Base-by-base conservation (phyloP, 305 asterid species). In the Rubia peregrina region DNA sequence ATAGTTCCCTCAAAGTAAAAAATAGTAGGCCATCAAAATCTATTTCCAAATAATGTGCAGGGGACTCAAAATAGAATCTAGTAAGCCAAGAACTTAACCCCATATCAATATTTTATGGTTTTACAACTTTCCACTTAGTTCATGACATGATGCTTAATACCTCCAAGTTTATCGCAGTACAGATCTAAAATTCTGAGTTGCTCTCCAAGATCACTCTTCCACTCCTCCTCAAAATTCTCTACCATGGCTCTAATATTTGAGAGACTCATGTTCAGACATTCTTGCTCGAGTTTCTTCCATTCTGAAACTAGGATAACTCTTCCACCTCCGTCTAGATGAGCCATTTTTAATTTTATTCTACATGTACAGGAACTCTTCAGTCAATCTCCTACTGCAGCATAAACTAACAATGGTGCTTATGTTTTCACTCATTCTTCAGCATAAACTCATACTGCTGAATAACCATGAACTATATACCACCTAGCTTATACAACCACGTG, bases 281-380 rank as follows among this genome's bases (percentile, higher is more conserved):
- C 51, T 33, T 57, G 53, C 30, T 24, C 24, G 61, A 42, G 10
- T 16, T 30, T 59, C 14, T 43, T 41, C 51, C 63, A 57, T 17
- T 56, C 68, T 10, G 72, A 17, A 16, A 53, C 63, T 14, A 44
- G 61, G 44, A 73, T 61, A 8, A 73, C 26, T 3, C 21, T 66
- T 36, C 77, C 72, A 67, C 71, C 67, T 10, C 72, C 62, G 26
- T 30, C 24, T 41, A 68, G 72, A 67, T 73, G 72, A n/a, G 72
- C 19, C n/a, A n/a, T n/a, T n/a, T n/a, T n/a, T n/a, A n/a, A n/a
- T n/a, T n/a, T n/a, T n/a, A n/a, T n/a, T n/a, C n/a, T n/a, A n/a
- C 57, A 44, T 38, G 36, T 73, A 67, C 11, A 55, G 11, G 13
- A 72, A 41, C 68, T 66, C 60, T 6, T 73, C 77, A 12, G 61